Evolutionary conservation across 176 grass and related monocot species (phyloP), one percentile per base, ranked within the genome.

Genomic region (Luzula sylvatica): DNA sequence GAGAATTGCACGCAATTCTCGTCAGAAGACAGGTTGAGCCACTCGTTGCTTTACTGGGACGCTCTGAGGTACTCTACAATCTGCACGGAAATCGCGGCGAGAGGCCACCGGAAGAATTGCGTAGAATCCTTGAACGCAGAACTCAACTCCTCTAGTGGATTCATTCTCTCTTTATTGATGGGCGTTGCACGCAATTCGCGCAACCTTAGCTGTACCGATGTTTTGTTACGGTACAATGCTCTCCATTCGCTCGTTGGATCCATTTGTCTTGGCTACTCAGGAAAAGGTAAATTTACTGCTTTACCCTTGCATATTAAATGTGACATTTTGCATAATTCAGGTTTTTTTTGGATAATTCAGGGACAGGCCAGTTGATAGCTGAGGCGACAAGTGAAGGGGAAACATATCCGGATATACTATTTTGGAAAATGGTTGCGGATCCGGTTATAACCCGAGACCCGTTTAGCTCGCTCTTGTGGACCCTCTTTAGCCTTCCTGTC

Each of bases 371-470:
- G 49, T 68, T 81, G 55, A 67, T 90, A 59, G 38, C 76, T 72
- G 78, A 98, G 44, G 62, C 41, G n/a, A 65, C 58, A 46, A 72
- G 53, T 26, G 69, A 77, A 23, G 86, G 81, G 14, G 78, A 27
- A 45, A 48, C 64, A 53, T 87, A 82, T 73, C 93, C 93, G 56
- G 93, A 98, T 52, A 69, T 87, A 38, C 85, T 87, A 38, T 98
- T 87, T 60, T 90, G 86, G 93, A 90, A 98, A 66, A 61, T 70
- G 60, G 77, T 73, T 40, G 93, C 75, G 3, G 78, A 90, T 86
- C 93, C 86, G 54, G 57, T 98, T 38, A 77, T 98, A 53, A 75
- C 86, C 70, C 81, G 79, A 46, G 93, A 92, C 79, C 86, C 93
- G 13, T 98, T 98, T 87, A 82, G 81, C 60, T 87, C 93, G 27